Evolutionary conservation across 192 early-diverging fungal species (phyloP), one percentile per base, ranked within the genome.

Genomic region (Mortierella antarctica): DNA sequence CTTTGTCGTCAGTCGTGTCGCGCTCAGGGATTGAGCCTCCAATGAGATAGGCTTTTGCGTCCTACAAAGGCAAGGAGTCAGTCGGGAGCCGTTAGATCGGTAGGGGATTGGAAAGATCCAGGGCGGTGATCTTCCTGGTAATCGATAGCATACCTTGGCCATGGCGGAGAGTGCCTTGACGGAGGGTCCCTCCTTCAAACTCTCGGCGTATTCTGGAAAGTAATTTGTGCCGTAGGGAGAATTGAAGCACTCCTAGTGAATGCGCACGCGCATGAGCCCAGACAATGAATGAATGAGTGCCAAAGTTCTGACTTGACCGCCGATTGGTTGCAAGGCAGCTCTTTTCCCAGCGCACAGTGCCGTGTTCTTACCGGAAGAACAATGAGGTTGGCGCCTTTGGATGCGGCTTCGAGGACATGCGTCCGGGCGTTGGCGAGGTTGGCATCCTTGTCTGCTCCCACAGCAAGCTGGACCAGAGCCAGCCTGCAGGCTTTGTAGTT

Each of bases 201-300:
- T 86, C 72, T 99, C 98, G 48, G 98, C 95, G 73, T 98, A 97
- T 31, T 95, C 78, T n/a, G 86, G 88, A 85, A 99, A 99, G 88
- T 91, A 92, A 40, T 90, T 70, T 14, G 95, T 96, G 4, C 98
- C 98, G 84, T 99, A 99, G 10, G 96, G 97, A 15, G 93, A 96
- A 84, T 99, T 99, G 90, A 99, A 99, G 86, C 96, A 98, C 88
- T 99, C 98, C 91, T 89, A 75, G 21, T 11, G 39, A 50, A 67
- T 31, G 60, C 23, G 44, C 31, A 31, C 31, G 2, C 11, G 11
- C 50, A 51, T 51, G 4, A 51, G n/a, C n/a, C n/a, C 4, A 51
- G 17, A 1, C 31, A 14, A 9, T 8, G 15, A 21, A n/a, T 23
- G 54, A 7, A 23, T 8, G 20, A 56, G 54, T 56, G 31, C 1